These are phyloP conservation scores for Microdochium bolleyi DNA, from an alignment of 2,329 filamentous ascomycete species.

Conservation along the genomic window DNA sequence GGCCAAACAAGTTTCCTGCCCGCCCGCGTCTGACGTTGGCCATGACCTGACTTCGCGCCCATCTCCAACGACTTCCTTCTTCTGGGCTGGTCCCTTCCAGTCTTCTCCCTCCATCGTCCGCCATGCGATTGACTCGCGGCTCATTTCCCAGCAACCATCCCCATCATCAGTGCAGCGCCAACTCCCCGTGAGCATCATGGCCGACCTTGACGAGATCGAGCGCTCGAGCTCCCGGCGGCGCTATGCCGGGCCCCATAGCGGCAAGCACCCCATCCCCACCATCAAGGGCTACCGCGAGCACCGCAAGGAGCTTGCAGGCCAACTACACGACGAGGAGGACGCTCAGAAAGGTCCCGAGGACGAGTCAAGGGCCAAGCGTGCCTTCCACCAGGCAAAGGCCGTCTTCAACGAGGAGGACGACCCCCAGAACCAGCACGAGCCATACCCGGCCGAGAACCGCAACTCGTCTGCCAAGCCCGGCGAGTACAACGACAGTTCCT, in stretches of 20 bases:
- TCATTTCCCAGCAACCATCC: too few species aligned
- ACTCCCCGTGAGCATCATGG: not conserved
- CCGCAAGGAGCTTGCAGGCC: constrained; percentile 31
- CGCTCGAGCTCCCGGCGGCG: not conserved
- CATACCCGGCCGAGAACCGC: constrained; percentile 26
- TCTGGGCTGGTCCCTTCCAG: too few species aligned
- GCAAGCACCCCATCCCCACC: constrained; percentile 36
- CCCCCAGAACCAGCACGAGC: constrained; percentile 17
- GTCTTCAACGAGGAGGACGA: constrained; percentile 24
- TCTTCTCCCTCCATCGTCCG: too few species aligned
- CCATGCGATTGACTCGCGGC: too few species aligned
- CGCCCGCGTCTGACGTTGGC: too few species aligned
- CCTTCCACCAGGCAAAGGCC: constrained; percentile 25
- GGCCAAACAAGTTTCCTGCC: too few species aligned
- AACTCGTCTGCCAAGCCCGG: constrained; percentile 14
- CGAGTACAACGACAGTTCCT: constrained; percentile 3
- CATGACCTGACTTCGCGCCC: too few species aligned
- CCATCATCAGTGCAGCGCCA: too few species aligned
- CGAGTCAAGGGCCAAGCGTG: constrained; percentile 23
- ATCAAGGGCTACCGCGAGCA: constrained; percentile 40
- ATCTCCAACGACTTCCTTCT: too few species aligned
- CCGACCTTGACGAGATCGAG: not conserved
- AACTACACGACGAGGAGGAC: constrained; percentile 23
- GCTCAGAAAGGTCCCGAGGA: constrained; percentile 24
- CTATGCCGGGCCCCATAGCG: constrained; percentile 7